These are phyloP conservation scores for Diplocarpon rosae DNA, from an alignment of 2,329 filamentous ascomycete species.

Conservation along the genomic window DNA sequence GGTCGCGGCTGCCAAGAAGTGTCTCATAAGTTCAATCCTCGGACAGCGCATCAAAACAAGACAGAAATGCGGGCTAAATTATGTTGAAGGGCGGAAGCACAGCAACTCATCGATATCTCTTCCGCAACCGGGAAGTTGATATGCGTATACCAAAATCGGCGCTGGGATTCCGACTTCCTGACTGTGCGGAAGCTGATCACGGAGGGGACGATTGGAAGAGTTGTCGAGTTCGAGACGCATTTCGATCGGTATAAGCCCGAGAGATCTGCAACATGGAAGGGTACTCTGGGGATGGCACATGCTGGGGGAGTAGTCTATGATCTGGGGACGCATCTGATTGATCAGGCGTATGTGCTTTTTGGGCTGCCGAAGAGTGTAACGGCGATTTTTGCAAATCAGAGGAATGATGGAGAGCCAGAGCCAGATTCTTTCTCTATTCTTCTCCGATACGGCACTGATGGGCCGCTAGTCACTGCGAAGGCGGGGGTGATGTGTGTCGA, in stretches of 20 bases:
- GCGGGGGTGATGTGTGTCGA: conserved; percentile 60
- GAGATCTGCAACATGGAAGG: conserved; percentile 56
- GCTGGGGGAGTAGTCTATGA: conserved; percentile 63
- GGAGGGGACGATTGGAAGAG: conserved; percentile 51
- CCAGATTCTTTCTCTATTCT: conserved; percentile 52
- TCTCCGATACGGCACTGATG: conserved; percentile 48
- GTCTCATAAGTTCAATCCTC: too few species aligned
- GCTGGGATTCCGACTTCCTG: conserved; percentile 69
- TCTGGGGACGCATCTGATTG: conserved; percentile 64
- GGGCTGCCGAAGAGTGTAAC: conserved; percentile 58
- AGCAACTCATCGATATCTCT: conserved; percentile 39
- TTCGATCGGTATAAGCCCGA: conserved; percentile 64
- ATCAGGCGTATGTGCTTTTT: conserved; percentile 62
- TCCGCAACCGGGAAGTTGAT: conserved; percentile 30
- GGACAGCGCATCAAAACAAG: too few species aligned
- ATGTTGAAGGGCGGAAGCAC: conserved; percentile 42
- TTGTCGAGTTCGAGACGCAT: conserved; percentile 69
- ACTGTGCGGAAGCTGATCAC: conserved; percentile 53
- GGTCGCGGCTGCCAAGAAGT: too few species aligned
- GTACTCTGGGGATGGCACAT: conserved; percentile 41
- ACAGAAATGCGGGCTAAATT: too few species aligned
- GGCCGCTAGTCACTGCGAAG: conserved; percentile 57
- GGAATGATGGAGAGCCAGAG: conserved; percentile 38
- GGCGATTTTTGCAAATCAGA: conserved; percentile 56
- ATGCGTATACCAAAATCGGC: conserved; percentile 40